Evolutionary conservation across 345 rosid species (phyloP).

Genomic region (Eucalyptus regnans): DNA sequence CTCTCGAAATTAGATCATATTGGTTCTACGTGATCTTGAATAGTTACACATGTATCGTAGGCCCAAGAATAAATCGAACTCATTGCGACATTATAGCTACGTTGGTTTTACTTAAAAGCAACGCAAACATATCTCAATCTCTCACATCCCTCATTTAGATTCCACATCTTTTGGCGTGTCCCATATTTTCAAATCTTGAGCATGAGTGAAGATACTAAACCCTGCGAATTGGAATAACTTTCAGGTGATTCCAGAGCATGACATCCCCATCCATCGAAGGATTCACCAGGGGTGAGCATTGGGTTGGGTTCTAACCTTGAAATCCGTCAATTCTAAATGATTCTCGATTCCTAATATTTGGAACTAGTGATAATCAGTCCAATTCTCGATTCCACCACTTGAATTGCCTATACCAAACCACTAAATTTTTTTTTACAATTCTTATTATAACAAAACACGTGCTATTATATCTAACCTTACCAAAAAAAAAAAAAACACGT

Average conservation of each 20-base stretch:
- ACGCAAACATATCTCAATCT: not conserved
- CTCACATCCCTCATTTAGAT: not conserved
- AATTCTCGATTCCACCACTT: not conserved
- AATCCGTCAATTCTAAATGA: no score
- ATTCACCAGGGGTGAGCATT: not conserved
- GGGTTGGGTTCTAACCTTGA: not conserved
- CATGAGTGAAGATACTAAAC: not conserved
- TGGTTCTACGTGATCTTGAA: not conserved
- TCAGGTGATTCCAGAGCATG: not conserved
- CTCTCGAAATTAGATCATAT: not conserved
- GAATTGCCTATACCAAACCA: accelerated
- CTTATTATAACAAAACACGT: not conserved
- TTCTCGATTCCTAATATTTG: accelerated
- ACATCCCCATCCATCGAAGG: not conserved
- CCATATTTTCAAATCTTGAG: not conserved
- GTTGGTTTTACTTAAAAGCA: not conserved
- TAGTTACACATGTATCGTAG: not conserved
- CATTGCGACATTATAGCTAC: not conserved
- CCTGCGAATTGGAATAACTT: not conserved
- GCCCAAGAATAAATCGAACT: not conserved
- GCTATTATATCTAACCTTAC: no score
- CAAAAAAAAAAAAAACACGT: not conserved
- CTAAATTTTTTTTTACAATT: no score
- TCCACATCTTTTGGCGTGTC: not conserved
- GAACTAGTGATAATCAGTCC: accelerated